These are phyloP conservation scores for Roridomyces roridus DNA, from an alignment of 768 basidiomycete genomes.

Conservation along the genomic window DNA sequence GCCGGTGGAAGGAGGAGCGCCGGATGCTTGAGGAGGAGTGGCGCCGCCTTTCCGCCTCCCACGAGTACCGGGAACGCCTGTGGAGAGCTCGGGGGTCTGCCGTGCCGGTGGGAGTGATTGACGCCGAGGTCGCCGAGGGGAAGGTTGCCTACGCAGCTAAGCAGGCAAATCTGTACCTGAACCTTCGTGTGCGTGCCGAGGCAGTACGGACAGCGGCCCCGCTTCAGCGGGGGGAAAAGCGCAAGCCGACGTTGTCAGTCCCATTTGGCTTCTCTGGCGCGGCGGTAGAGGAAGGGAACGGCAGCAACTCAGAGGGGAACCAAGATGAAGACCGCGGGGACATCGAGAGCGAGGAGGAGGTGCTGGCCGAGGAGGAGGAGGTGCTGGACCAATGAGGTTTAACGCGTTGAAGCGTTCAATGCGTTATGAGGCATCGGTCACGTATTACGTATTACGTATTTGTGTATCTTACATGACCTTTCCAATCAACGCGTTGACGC, in stretches of 20 bases:
- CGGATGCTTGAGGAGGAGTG: slow-evolving; percentile 24
- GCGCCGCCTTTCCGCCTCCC: not conserved
- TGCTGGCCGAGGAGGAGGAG: not conserved
- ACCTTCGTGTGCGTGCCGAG: too few species aligned
- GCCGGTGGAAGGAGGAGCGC: slow-evolving; percentile 24
- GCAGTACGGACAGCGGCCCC: too few species aligned
- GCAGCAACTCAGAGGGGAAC: not conserved
- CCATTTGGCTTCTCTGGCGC: too few species aligned
- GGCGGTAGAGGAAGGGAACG: not conserved
- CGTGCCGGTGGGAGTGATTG: not conserved
- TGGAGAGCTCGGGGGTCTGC: not conserved
- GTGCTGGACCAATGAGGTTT: not conserved
- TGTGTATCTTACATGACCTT: too few species aligned
- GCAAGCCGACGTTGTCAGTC: too few species aligned
- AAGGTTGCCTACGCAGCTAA: too few species aligned
- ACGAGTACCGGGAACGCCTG: not conserved
- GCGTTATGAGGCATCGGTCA: too few species aligned
- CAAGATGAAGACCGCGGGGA: not conserved
- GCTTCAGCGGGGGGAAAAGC: too few species aligned
- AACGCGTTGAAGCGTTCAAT: too few species aligned
- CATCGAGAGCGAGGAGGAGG: not conserved
- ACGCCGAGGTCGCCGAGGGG: not conserved
- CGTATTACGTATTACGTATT: too few species aligned
- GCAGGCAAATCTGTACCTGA: too few species aligned
- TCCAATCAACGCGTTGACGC: too few species aligned